Percentiles rank a stretch among this genome's conserved stretches.
phyloP scores from a whole-genome alignment of 176 grass and related monocot species.

The Triticum urartu region DNA sequence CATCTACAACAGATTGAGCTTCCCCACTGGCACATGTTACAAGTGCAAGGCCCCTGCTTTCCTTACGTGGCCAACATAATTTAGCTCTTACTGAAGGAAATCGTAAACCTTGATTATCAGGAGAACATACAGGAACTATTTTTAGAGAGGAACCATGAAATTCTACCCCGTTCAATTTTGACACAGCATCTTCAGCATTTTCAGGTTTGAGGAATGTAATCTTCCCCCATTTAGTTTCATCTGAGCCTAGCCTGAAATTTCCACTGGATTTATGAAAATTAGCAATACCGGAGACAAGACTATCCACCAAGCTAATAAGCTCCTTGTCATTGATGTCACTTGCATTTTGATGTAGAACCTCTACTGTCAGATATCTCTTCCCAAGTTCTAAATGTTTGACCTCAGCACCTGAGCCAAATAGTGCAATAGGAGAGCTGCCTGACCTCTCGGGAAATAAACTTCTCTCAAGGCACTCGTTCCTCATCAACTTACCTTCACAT shows the following conservation, averaged over 20 bases:
- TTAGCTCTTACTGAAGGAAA: conserved; percentile 80
- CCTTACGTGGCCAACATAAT: conserved; percentile 71
- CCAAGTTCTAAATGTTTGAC: conserved; percentile 96
- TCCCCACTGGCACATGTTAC: conserved; percentile 58
- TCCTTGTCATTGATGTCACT: conserved; percentile 64
- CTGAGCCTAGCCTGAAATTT: conserved; percentile 35
- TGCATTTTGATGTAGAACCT: conserved; percentile 78
- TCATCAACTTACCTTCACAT: conserved; percentile 57
- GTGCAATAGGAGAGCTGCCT: conserved; percentile 46
- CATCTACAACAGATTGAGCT: conserved; percentile 58
- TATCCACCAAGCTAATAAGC: conserved; percentile 61
- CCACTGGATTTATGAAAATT: conserved; percentile 48
- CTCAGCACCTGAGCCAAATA: conserved; percentile 90
- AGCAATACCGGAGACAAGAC: conserved; percentile 49
- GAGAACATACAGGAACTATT: conserved; percentile 45
- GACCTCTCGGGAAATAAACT: conserved; percentile 50
- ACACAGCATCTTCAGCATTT: conserved; percentile 61
- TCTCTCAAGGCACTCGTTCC: conserved; percentile 73
- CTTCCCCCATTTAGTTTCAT: conserved; percentile 72
- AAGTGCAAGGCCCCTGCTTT: conserved; percentile 63
- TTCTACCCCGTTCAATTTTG: conserved; percentile 60
- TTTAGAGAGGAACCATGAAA: conserved; percentile 69
- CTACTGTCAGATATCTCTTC: conserved; percentile 71
- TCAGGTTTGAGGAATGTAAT: conserved; percentile 81
- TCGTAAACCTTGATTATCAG: conserved; percentile 42